These are phyloP conservation scores for Lizonia empirigonia DNA, from an alignment of 2,329 filamentous ascomycete species.

Conservation along the genomic window DNA sequence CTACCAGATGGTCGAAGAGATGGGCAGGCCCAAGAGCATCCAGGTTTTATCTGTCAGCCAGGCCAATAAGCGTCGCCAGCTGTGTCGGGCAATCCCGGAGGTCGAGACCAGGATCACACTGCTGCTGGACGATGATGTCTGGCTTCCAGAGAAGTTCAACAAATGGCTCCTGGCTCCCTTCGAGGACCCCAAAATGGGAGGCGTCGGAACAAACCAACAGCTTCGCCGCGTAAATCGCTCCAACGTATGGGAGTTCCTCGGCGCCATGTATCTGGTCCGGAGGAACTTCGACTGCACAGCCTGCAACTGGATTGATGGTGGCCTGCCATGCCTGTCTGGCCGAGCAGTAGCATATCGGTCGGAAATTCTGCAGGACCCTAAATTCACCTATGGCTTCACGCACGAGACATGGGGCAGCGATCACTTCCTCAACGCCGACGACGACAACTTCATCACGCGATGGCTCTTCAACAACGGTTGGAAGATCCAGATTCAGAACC, in stretches of 20 bases:
- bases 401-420: slow-evolving; percentile 74
- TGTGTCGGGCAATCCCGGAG: slow-evolving; percentile 86
- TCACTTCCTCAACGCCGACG: slow-evolving; percentile 91
- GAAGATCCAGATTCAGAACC: slow-evolving; percentile 96
- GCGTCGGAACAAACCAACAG: slow-evolving; percentile 89
- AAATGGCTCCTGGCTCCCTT: slow-evolving; percentile 94
- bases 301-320: slow-evolving; percentile 92
- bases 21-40: slow-evolving; percentile 62
- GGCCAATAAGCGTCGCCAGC: slow-evolving; percentile 93
- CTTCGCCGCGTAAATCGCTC: slow-evolving; percentile 71
- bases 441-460: slow-evolving; percentile 97
- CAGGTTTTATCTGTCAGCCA: slow-evolving; percentile 78
- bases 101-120: slow-evolving; percentile 84
- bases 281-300: slow-evolving; percentile 97
- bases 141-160: slow-evolving; percentile 83
- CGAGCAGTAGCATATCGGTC: slow-evolving; percentile 91
- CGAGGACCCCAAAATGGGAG: slow-evolving; percentile 80
- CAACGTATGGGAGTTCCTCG: slow-evolving; percentile 84
- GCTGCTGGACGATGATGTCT: slow-evolving; percentile 95
- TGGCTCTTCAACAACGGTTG: slow-evolving; percentile 92
- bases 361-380: slow-evolving; percentile 81
- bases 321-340: slow-evolving; percentile 95
- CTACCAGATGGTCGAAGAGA: slow-evolving; percentile 60
- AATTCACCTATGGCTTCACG: slow-evolving; percentile 87
- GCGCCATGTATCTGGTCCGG: slow-evolving; percentile 88